A percentile compares a stretch with the other conserved stretches of the same genome.
These are phyloP conservation scores for Dictyostelium purpureum DNA, from an alignment of 78 protist genomes.

Conservation along the genomic window DNA sequence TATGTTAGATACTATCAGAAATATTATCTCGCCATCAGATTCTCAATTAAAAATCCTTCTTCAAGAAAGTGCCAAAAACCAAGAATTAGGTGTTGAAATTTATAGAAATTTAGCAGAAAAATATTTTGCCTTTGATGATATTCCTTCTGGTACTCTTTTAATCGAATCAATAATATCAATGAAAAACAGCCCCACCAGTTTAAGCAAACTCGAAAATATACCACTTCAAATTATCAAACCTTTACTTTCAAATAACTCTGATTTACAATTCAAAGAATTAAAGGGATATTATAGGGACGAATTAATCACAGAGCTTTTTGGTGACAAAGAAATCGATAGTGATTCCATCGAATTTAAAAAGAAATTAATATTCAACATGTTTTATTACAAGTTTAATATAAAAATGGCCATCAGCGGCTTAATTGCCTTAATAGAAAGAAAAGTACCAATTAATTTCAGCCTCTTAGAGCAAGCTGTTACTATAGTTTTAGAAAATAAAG, in stretches of 20 bases:
- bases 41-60: background rate
- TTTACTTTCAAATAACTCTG: background rate
- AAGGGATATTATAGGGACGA: background rate
- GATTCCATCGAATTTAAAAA: too few species aligned
- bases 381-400: too few species aligned
- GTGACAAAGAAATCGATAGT: too few species aligned
- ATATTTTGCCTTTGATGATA: background rate
- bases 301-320: too few species aligned
- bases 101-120: background rate
- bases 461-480: background rate
- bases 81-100: background rate
- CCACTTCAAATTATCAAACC: background rate
- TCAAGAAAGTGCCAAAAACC: background rate
- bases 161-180: too few species aligned
- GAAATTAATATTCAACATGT: too few species aligned
- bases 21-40: background rate
- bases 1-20: background rate
- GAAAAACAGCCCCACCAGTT: too few species aligned
- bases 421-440: background rate
- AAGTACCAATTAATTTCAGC: background rate
- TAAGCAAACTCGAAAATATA: background rate
- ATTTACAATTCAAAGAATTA: background rate
- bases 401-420: too few species aligned
- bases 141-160: too few species aligned
- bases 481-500: background rate